Percentiles rank a stretch among this genome's conserved stretches.
phyloP scores from a whole-genome alignment of 2,329 filamentous ascomycete species.

The Fusarium incarnatum region DNA sequence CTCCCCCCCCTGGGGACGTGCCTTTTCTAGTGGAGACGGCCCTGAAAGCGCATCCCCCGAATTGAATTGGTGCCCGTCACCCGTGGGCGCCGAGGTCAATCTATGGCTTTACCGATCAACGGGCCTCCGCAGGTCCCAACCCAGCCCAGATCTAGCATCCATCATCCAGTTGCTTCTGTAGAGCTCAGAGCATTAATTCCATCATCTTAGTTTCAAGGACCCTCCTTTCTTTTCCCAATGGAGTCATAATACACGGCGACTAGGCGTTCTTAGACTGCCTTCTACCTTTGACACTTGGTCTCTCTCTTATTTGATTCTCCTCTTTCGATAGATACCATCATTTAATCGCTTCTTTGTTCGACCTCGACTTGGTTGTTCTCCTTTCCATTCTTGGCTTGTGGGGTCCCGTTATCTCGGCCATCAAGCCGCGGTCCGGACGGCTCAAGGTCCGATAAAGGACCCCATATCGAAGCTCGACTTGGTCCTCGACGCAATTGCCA shows the following conservation, averaged over 20 bases:
- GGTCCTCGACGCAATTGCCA: conserved; percentile 30
- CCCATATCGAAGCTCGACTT: conserved; percentile 34
- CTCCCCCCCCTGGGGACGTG: conserved; percentile 16
- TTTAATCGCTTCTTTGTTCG: conserved; percentile 3
- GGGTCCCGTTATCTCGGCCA: conserved; percentile 45
- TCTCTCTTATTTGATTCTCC: conserved; percentile 10
- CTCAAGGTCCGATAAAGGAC: conserved; percentile 45
- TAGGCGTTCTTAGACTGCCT: conserved; percentile 20
- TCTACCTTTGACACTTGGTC: conserved; percentile 10
- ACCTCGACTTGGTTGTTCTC: conserved; percentile 9
- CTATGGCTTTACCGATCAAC: conserved; percentile 36
- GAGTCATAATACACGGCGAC: conserved; percentile 37
- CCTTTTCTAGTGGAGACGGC: conserved; percentile 30
- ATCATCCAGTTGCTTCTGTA: conserved; percentile 37
- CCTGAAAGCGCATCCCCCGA: conserved; percentile 31
- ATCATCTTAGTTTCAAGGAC: conserved; percentile 26
- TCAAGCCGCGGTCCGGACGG: conserved; percentile 47
- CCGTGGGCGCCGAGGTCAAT: conserved; percentile 40
- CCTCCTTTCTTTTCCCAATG: conserved; percentile 37
- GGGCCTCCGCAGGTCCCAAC: conserved; percentile 27
- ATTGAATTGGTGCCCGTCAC: conserved; percentile 4
- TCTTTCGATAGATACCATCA: conserved; percentile 4
- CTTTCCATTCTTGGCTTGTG: conserved; percentile 33
- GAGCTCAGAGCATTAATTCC: conserved; percentile 18
- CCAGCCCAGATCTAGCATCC: conserved; percentile 32